These are phyloP conservation scores for Sugiyamaella castrensis DNA, from an alignment of 1,139 yeast genomes.

Conservation along the genomic window DNA sequence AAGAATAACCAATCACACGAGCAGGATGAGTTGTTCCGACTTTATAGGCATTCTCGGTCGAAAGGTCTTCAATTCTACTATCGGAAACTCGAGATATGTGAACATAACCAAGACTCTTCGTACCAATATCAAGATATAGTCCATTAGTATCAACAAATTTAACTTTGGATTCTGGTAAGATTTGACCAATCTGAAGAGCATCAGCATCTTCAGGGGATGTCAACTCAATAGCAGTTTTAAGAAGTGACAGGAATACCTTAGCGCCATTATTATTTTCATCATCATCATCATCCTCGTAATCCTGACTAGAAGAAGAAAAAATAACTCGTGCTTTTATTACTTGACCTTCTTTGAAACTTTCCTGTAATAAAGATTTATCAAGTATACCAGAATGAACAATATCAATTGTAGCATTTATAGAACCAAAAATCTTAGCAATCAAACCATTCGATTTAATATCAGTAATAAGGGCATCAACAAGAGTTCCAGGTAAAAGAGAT, in stretches of 20 bases:
- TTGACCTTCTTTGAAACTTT: slow-evolving; percentile 64
- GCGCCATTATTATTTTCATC: slow-evolving; percentile 51
- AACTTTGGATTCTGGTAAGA: slow-evolving; percentile 51
- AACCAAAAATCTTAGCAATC: slow-evolving; percentile 63
- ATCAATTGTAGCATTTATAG: slow-evolving; percentile 69
- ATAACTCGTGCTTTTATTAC: slow-evolving; percentile 66
- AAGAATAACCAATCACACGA: slow-evolving; percentile 68
- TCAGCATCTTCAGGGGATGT: slow-evolving; percentile 45
- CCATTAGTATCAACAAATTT: slow-evolving; percentile 46
- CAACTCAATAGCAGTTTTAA: slow-evolving; percentile 51
- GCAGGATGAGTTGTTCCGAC: slow-evolving; percentile 70
- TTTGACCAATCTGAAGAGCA: slow-evolving; percentile 76
- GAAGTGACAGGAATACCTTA: slow-evolving; percentile 60
- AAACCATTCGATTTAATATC: slow-evolving; percentile 59
- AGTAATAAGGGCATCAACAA: slow-evolving; percentile 70
- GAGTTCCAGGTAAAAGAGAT: slow-evolving; percentile 78
- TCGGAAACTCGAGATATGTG: slow-evolving; percentile 65
- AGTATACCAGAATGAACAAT: slow-evolving; percentile 60
- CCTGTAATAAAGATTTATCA: slow-evolving; percentile 50
- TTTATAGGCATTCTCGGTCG: slow-evolving; percentile 42
- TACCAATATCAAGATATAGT: slow-evolving; percentile 43
- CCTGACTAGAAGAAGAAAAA: slow-evolving; percentile 47
- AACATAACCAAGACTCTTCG: slow-evolving; percentile 36
- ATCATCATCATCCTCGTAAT: slow-evolving; percentile 42
- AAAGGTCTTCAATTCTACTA: slow-evolving; percentile 45